A percentile compares a stretch with the other conserved stretches of the same genome.
Conservation (phyloP, 371 early-diverging fungal genomes). For the Actinomortierella ambigua region DNA sequence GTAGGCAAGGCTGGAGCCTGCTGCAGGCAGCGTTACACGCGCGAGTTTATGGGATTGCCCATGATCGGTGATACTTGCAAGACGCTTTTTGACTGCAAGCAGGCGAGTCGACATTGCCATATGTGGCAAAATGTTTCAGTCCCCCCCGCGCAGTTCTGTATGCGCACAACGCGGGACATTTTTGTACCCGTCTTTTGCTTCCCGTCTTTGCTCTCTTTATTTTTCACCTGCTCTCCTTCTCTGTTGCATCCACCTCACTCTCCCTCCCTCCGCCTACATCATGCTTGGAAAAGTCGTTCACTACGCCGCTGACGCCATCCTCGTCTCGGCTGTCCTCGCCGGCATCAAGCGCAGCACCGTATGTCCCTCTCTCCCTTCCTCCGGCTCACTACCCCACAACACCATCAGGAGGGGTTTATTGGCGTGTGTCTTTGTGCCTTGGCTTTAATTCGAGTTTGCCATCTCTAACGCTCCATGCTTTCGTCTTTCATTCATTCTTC, state of each 20-base stretch:
- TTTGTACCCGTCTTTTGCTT: background rate
- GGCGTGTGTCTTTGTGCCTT: no score
- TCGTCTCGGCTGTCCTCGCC: slow-evolving; percentile 77
- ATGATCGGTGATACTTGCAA: no score
- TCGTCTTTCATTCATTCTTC: background rate
- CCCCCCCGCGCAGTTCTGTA: no score
- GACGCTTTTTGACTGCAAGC: no score
- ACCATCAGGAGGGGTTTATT: no score
- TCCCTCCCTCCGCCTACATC: slow-evolving; percentile 14
- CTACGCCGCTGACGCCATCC: slow-evolving; percentile 70
- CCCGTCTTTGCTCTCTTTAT: background rate
- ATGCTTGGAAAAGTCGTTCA: slow-evolving; percentile 70
- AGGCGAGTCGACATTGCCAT: background rate
- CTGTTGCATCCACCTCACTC: slow-evolving; percentile 5
- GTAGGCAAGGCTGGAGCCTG: no score
- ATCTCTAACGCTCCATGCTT: background rate
- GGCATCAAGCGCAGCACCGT: slow-evolving; percentile 79
- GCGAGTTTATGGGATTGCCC: no score
- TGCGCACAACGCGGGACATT: no score
- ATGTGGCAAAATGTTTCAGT: slow-evolving; percentile 2
- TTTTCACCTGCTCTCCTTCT: background rate
- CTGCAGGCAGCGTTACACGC: no score
- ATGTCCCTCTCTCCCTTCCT: slow-evolving; percentile 9
- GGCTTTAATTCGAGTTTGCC: background rate
- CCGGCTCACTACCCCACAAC: slow-evolving; percentile 4